phyloP scores from a whole-genome alignment of 306 rosid genomes.

The Macrotyloma uniflorum region DNA sequence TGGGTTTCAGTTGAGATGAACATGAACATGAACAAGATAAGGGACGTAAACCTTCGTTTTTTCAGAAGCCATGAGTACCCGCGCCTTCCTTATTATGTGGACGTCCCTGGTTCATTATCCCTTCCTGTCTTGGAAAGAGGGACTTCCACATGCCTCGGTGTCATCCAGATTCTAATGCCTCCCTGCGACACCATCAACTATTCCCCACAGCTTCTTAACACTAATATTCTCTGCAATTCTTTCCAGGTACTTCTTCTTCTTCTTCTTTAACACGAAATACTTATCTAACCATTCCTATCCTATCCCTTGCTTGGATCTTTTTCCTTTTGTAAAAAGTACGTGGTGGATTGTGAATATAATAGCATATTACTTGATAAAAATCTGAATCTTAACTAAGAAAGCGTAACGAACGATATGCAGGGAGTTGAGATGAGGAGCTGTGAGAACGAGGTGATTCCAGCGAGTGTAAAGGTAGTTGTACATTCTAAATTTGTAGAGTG shows the following conservation, averaged over 20 bases:
- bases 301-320: no score
- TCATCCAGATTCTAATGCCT: conserved; percentile 47
- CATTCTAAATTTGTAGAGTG: no score
- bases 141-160: conserved; percentile 55
- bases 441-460: no score
- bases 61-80: conserved; percentile 55
- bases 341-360: no score
- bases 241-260: conserved; percentile 43
- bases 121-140: conserved; percentile 61
- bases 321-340: no score
- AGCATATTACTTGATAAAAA: no score
- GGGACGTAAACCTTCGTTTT: conserved; percentile 33
- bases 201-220: conserved; percentile 42
- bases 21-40: neutral
- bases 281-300: no score
- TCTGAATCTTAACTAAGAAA: no score
- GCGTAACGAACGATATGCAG: no score
- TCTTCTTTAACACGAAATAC: neutral
- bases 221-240: conserved; percentile 41
- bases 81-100: neutral
- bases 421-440: no score
- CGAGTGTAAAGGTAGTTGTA: no score
- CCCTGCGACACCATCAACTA: conserved; percentile 40
- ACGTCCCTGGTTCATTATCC: conserved; percentile 46
- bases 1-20: neutral